Conservation (phyloP, 1,139 yeast species). For the Yamadazyma membranifaciens region DNA sequence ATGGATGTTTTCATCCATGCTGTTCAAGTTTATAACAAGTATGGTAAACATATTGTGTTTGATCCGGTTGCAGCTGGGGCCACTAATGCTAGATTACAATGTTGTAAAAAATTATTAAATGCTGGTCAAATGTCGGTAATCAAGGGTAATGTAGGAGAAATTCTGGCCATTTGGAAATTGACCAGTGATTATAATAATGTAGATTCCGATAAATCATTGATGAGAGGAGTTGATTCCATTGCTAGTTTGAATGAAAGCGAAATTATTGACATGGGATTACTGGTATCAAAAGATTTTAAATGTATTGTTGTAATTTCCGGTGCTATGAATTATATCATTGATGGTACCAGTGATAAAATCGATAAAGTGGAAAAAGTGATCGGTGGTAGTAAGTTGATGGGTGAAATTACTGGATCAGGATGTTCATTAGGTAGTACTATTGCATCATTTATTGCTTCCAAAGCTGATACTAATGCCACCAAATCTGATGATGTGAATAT, state of each 20-base stretch:
- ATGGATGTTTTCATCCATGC: slow-evolving; percentile 52
- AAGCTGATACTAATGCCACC: slow-evolving; percentile 22
- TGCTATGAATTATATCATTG: slow-evolving; percentile 26
- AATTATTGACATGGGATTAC: slow-evolving; percentile 39
- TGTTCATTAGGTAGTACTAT: slow-evolving; percentile 80
- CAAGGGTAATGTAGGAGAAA: slow-evolving; percentile 89
- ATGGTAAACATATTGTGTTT: slow-evolving; percentile 63
- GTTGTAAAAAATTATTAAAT: slow-evolving; percentile 51
- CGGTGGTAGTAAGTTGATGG: slow-evolving; percentile 72
- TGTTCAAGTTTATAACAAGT: slow-evolving; percentile 53
- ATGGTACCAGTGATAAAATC: slow-evolving; percentile 12
- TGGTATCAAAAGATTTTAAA: slow-evolving; percentile 54
- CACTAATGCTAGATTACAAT: slow-evolving; percentile 51
- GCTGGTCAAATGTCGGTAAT: slow-evolving; percentile 66
- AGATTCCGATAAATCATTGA: slow-evolving; percentile 31
- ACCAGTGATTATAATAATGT: slow-evolving; percentile 21
- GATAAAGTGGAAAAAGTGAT: slow-evolving; percentile 21
- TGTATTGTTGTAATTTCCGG: slow-evolving; percentile 74
- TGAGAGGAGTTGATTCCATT: slow-evolving; percentile 77
- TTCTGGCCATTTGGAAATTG: slow-evolving; percentile 43
- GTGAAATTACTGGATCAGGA: slow-evolving; percentile 83
- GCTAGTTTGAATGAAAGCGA: slow-evolving; percentile 31
- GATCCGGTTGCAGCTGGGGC: slow-evolving; percentile 97
- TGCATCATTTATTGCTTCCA: slow-evolving; percentile 57
- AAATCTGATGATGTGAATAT: slow-evolving; percentile 20